phyloP scores from a whole-genome alignment of 176 grass and related monocot species.

The Panicum miliaceum region DNA sequence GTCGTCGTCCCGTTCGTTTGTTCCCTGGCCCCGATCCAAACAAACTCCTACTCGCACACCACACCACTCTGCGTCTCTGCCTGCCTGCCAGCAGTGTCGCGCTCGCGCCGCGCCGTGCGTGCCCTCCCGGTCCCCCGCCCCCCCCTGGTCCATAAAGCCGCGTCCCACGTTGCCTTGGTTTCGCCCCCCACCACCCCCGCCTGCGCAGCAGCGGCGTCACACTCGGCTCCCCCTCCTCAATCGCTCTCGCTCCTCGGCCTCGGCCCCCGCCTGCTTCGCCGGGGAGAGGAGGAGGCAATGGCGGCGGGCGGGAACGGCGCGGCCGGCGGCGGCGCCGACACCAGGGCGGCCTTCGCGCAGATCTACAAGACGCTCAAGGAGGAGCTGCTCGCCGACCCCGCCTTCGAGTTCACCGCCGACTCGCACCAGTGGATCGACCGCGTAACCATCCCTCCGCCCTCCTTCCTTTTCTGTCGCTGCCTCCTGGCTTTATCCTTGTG shows the following conservation, averaged over 20 bases:
- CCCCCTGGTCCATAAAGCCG: not conserved
- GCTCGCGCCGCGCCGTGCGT: too few relatives aligned
- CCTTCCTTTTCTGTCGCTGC: not conserved
- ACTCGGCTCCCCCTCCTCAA: not conserved
- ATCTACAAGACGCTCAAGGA: constrained; percentile 79
- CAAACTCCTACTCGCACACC: not conserved
- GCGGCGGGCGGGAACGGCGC: constrained; percentile 44
- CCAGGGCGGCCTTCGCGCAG: constrained; percentile 55
- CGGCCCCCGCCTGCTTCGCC: not conserved
- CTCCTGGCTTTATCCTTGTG: constrained; percentile 13
- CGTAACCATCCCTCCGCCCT: constrained; percentile 23
- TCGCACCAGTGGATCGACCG: constrained; percentile 85
- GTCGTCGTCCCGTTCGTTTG: not conserved
- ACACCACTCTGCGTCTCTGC: not conserved
- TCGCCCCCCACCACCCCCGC: not conserved
- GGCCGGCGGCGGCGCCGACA: constrained; percentile 30
- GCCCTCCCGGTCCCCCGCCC: not conserved
- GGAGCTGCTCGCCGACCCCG: constrained; percentile 76
- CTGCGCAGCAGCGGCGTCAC: not conserved
- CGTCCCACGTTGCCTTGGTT: constrained; percentile 21
- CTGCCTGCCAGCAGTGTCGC: not conserved
- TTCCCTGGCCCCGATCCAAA: not conserved
- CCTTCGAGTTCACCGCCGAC: constrained; percentile 79
- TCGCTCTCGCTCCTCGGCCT: not conserved
- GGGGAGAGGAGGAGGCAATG: not conserved